A percentile compares a stretch with the other conserved stretches of the same genome.
These are phyloP conservation scores for Scutellaria baicalensis DNA, from an alignment of 257 asterid species.

Conservation along the genomic window DNA sequence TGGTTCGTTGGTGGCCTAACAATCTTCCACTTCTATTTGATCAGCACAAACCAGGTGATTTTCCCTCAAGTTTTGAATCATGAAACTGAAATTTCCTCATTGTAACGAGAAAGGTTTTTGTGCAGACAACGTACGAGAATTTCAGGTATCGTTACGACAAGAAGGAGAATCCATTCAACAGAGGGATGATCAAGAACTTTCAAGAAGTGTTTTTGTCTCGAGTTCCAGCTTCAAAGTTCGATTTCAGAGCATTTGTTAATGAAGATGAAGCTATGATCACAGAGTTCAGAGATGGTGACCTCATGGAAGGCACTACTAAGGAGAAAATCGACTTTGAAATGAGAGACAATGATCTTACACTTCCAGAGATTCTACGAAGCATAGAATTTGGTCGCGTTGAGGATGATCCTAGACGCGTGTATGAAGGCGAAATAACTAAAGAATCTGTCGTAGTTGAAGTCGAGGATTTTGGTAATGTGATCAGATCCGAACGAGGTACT, in stretches of 20 bases:
- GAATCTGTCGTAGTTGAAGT: slow-evolving; percentile 13
- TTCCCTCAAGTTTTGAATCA: not conserved
- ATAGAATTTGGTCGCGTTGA: slow-evolving; percentile 39
- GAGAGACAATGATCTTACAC: slow-evolving; percentile 41
- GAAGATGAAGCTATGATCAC: slow-evolving; percentile 38
- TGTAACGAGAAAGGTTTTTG: not conserved
- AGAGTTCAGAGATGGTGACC: slow-evolving; percentile 28
- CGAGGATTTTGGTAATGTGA: slow-evolving; percentile 7
- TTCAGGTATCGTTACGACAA: slow-evolving; percentile 61
- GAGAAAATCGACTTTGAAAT: slow-evolving; percentile 65
- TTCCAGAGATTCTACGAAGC: slow-evolving; percentile 52
- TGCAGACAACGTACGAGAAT: slow-evolving; percentile 86
- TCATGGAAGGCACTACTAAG: slow-evolving; percentile 47
- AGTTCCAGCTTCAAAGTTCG: slow-evolving; percentile 57
- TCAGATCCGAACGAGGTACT: slow-evolving; percentile 4
- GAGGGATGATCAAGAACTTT: slow-evolving; percentile 49
- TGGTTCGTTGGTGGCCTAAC: slow-evolving; percentile 87
- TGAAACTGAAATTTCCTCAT: not conserved
- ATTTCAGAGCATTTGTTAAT: slow-evolving; percentile 42
- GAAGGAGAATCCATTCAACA: slow-evolving; percentile 76
- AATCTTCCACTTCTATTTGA: slow-evolving; percentile 63
- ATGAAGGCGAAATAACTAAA: slow-evolving; percentile 19
- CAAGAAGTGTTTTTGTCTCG: slow-evolving; percentile 53
- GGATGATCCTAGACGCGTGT: slow-evolving; percentile 24
- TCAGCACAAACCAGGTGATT: slow-evolving; percentile 53